A percentile compares a stretch with the other conserved stretches of the same genome.
These are phyloP conservation scores for Entrophospora sp. DNA, from an alignment of 192 early-diverging fungal species.

Conservation along the genomic window DNA sequence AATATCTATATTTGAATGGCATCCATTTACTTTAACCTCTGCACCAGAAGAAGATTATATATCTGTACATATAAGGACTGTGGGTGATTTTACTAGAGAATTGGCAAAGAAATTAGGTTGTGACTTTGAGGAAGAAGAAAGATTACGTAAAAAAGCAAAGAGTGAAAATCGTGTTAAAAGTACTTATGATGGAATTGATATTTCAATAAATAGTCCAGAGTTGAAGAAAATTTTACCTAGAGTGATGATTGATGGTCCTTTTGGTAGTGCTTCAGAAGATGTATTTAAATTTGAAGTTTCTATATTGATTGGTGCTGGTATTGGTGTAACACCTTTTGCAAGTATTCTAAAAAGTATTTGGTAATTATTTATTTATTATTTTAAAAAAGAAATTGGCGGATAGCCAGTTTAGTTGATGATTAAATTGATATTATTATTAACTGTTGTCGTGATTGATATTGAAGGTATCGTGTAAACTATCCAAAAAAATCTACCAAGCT, in stretches of 20 bases:
- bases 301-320: constrained; percentile 54
- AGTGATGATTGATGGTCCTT: constrained; percentile 64
- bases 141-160: constrained; percentile 26
- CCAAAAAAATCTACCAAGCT: constrained; percentile 39
- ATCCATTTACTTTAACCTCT: constrained; percentile 70
- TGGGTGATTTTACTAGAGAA: constrained; percentile 63
- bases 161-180: constrained; percentile 25
- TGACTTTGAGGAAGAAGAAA: constrained; percentile 32
- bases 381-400: background rate
- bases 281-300: constrained; percentile 65
- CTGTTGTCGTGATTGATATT: no score
- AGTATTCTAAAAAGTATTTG: constrained; percentile 64
- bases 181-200: constrained; percentile 5
- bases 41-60: constrained; percentile 72
- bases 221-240: constrained; percentile 36
- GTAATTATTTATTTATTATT: background rate
- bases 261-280: no score
- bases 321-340: no score
- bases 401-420: background rate
- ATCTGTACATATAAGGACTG: constrained; percentile 65
- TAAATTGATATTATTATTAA: background rate
- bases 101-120: constrained; percentile 58
- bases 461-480: constrained; percentile 50
- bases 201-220: constrained; percentile 12
- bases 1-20: constrained; percentile 65